Evolutionary conservation across 768 basidiomycete species (phyloP).

Genomic region (Termitomyces sp.): DNA sequence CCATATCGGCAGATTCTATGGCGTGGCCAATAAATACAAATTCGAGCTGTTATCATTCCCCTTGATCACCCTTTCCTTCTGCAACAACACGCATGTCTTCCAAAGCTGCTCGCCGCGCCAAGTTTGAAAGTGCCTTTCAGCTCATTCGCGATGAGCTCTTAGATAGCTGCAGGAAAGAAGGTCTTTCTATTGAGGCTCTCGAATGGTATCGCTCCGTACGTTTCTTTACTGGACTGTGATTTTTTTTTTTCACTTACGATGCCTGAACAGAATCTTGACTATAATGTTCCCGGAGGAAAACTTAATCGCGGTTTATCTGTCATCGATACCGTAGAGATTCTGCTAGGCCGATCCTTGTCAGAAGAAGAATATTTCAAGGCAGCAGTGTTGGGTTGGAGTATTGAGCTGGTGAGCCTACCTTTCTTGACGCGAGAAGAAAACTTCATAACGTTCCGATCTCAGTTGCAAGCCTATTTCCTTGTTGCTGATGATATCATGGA

Average conservation of each 20-base stretch:
- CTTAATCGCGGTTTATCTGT: constrained; percentile 96
- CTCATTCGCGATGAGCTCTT: constrained; percentile 75
- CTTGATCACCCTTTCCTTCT: neutral
- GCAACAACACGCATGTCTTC: constrained; percentile 11
- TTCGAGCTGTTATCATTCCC: neutral
- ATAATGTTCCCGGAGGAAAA: constrained; percentile 96
- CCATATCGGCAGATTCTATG: neutral
- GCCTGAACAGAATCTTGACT: constrained; percentile 66
- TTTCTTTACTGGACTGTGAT: constrained; percentile 5
- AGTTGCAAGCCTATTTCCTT: constrained; percentile 98
- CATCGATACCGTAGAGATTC: constrained; percentile 86
- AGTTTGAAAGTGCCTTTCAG: constrained; percentile 71
- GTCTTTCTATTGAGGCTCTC: constrained; percentile 79
- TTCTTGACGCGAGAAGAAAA: neutral
- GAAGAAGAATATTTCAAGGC: constrained; percentile 88
- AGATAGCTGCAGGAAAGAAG: constrained; percentile 55
- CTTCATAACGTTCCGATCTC: constrained; percentile 1
- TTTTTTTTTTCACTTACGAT: neutral
- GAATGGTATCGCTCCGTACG: constrained; percentile 81
- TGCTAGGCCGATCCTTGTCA: constrained; percentile 61
- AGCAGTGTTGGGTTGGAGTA: constrained; percentile 90
- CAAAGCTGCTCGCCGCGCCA: constrained; percentile 34
- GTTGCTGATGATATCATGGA: constrained; percentile 99
- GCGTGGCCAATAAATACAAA: neutral
- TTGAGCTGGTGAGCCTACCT: constrained; percentile 73